These are phyloP conservation scores for Pseudogymnoascus sp. DNA, from an alignment of 2,329 filamentous ascomycete genomes.

Conservation along the genomic window DNA sequence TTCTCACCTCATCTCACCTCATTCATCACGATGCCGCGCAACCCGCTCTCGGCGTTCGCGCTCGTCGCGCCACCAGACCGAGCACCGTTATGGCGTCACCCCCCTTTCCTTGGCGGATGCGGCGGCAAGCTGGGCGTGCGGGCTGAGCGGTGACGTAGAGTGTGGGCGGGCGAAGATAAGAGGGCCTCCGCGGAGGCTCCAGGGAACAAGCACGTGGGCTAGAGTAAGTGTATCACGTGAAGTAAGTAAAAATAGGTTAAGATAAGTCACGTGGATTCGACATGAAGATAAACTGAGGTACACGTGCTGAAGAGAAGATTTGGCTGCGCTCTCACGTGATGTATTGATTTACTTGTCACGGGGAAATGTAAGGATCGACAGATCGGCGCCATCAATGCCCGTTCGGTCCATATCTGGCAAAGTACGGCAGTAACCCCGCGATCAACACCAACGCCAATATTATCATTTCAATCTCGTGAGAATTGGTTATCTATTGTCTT, in stretches of 20 bases:
- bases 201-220: background rate
- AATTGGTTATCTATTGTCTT: background rate
- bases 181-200: background rate
- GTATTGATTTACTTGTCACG: background rate
- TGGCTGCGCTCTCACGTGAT: background rate
- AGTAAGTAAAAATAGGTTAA: background rate
- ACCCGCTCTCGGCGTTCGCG: background rate
- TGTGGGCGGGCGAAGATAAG: background rate
- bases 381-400: background rate
- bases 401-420: background rate
- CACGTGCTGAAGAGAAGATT: background rate
- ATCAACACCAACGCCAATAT: background rate
- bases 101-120: background rate
- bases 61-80: background rate
- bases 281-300: background rate
- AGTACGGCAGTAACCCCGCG: background rate
- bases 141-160: background rate
- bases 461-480: background rate
- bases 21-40: background rate
- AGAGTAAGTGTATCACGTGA: background rate
- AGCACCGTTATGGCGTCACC: background rate
- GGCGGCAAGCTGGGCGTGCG: background rate
- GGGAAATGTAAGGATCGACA: background rate
- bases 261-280: no score
- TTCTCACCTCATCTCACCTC: background rate